Evolutionary conservation across 805 yeast species (phyloP).

Genomic region (Vanderwaltozyma verrucispora): DNA sequence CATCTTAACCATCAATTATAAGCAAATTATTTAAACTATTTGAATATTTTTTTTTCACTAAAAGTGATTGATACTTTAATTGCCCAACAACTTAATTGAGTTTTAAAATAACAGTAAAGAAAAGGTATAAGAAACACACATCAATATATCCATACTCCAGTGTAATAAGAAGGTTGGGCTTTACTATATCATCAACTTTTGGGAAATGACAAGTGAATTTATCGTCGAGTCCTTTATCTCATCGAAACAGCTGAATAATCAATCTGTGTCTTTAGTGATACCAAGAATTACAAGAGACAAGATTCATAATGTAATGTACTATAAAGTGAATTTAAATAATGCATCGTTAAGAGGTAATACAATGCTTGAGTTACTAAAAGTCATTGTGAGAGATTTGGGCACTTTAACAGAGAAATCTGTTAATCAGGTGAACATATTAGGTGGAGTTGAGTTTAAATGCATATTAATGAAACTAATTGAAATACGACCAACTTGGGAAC

Average conservation of each 20-base stretch:
- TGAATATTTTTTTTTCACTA: too few relatives aligned
- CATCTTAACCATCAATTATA: too few relatives aligned
- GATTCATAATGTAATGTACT: conserved; percentile 24
- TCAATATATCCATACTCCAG: too few relatives aligned
- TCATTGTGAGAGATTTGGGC: conserved; percentile 22
- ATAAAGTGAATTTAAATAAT: conserved; percentile 19
- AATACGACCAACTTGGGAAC: conserved; percentile 45
- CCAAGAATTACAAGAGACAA: conserved; percentile 25
- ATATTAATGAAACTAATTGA: conserved; percentile 69
- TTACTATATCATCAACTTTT: too few relatives aligned
- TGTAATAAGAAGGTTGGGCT: too few relatives aligned
- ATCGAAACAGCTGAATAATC: conserved; percentile 22
- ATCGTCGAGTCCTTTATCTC: conserved; percentile 23
- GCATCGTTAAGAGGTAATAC: conserved; percentile 23
- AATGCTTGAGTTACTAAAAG: conserved; percentile 14
- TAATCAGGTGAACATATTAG: conserved; percentile 14
- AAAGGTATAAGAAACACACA: too few relatives aligned
- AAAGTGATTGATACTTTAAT: too few relatives aligned
- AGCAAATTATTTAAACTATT: too few relatives aligned
- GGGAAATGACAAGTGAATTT: conserved; percentile 20
- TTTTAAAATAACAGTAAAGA: too few relatives aligned
- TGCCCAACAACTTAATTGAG: too few relatives aligned
- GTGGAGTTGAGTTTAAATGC: conserved; percentile 36
- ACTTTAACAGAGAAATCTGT: conserved; percentile 9
- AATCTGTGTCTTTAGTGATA: conserved; percentile 26